Evolutionary conservation across 2,329 filamentous ascomycete genomes (phyloP), one percentile per base, ranked within the genome.

Genomic region (Parastagonospora nodorum): DNA sequence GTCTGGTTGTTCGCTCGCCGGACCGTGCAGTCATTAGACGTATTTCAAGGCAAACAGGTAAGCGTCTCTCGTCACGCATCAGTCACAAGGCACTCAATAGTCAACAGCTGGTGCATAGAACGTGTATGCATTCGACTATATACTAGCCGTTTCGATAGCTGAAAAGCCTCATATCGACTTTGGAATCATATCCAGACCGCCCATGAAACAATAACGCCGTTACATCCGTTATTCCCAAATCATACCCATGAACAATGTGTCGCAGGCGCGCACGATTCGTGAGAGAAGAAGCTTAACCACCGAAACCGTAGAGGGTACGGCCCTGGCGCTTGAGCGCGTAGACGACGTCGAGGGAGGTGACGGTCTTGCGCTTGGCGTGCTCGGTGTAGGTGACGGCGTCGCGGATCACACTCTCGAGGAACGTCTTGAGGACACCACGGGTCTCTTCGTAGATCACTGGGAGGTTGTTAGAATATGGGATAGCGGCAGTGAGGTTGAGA

Each of bases 241-340:
- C 19, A 24, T 24, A 64, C 60, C 59, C 56, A 57, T 61, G 55
- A 67, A 61, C 57, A 60, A 50, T 53, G 53, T 57, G 61, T 50
- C 54, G 39, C 55, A 57, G 62, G 43, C 43, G 19, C 19, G 19
- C 19, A 24, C 50, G 54, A 56, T 49, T 60, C 55, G 44, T 24
- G 19, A 50, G 44, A 52, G 52, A 49, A 63, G 59, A 51, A 45
- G 71, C 70, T 86, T 89, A 93, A 84, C 89, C 89, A 84, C 89
- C 89, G 84, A 92, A 92, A 82, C 89, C 89, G 83, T 92, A 93
- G 63, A 92, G 88, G 74, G 89, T 77, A 58, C 88, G 82, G 72
- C 84, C 84, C 76, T 87, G 84, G 72, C 84, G 78, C 81, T 87
- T 84, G 60, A 84, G 76, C 50, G 81, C 82, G 67, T 85, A 84